A percentile compares a stretch with the other conserved stretches of the same genome.
phyloP scores from a whole-genome alignment of 2,329 filamentous ascomycete genomes.

The Elsinoe arachidis region DNA sequence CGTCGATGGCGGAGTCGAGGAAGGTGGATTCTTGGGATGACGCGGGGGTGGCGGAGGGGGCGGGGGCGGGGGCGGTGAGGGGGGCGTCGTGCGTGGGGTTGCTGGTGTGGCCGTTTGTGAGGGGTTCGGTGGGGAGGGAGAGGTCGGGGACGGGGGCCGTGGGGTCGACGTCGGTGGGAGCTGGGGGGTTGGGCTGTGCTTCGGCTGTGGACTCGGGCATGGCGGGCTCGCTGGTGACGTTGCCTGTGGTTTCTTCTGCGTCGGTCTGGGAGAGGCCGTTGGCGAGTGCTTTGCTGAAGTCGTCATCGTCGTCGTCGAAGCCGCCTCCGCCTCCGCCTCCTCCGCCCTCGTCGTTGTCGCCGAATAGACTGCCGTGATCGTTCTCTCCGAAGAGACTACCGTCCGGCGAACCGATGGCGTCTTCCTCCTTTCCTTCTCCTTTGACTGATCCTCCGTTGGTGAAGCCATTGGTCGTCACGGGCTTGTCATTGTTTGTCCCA shows the following conservation, averaged over 20 bases:
- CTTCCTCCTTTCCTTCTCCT: slow-evolving; percentile 31
- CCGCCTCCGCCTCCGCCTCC: slow-evolving; percentile 42
- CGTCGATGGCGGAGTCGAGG: slow-evolving; percentile 79
- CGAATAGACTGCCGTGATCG: slow-evolving; percentile 69
- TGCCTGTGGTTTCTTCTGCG: slow-evolving; percentile 12
- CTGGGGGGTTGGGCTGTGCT: background rate
- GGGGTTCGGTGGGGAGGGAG: slow-evolving; percentile 20
- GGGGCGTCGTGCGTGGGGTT: slow-evolving; percentile 69
- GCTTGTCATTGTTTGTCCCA: slow-evolving; percentile 61
- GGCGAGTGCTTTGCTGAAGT: slow-evolving; percentile 67
- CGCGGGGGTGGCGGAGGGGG: slow-evolving; percentile 22
- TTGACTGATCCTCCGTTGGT: slow-evolving; percentile 29
- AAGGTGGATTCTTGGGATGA: slow-evolving; percentile 67
- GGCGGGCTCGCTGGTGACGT: slow-evolving; percentile 20
- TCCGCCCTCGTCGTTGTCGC: slow-evolving; percentile 58
- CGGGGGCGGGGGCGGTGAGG: slow-evolving; percentile 21
- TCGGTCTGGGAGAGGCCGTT: slow-evolving; percentile 37
- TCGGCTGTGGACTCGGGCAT: slow-evolving; percentile 15
- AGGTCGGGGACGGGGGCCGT: background rate
- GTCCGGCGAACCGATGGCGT: slow-evolving; percentile 55
- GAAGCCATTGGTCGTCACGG: slow-evolving; percentile 46
- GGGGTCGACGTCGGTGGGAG: background rate
- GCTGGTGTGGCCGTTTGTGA: slow-evolving; percentile 57
- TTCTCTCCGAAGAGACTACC: slow-evolving; percentile 76
- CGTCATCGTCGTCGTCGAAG: slow-evolving; percentile 77